Evolutionary conservation across 768 basidiomycete genomes (phyloP), one percentile per base, ranked within the genome.

Genomic region (Leucocoprinus birnbaumii): DNA sequence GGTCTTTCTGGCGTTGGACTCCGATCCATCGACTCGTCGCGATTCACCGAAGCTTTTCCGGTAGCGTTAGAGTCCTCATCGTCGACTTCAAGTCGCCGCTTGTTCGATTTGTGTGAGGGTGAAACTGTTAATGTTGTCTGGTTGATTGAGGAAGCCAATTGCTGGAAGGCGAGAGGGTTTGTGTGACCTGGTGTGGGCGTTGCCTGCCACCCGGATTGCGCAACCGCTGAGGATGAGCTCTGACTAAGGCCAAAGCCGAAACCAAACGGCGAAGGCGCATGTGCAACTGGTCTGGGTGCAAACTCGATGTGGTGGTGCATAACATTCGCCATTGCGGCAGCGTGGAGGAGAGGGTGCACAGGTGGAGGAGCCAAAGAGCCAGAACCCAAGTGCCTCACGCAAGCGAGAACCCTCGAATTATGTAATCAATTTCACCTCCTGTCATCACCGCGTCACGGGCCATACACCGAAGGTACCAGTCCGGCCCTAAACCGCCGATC

Each of bases 1-100:
- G 80, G 82, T 42, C 87, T 78, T 67, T 94, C 91, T 14, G 90
- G 88, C 2, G 91, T 91, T 7, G 91, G 89, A 60, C 89, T 91
- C 57, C 88, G 78, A 67, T 91, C 91, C 91, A 93, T 93, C 14
- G 84, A 78, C 50, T 87, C 80, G 61, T 91, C 89, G 55, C 80
- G 69, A 24, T 65, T 63, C 55, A 64, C 43, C 60, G 71, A 50
- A 60, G 69, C 59, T 58, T 65, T 65, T 50, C 51, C 54, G 41
- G 48, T 31, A 16, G 31, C 19, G 13, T 45, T 56, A 22, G 70
- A 68, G 54, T 82, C 80, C 25, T 87, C 84, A n/a, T 90, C 88
- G 18, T 91, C 89, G 1, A 71, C 66, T 51, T 92, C 90, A 56
- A 78, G 74, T 38, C 86, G 73, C 58, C 91, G 74, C 69, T 91